Base-by-base conservation (phyloP, 257 asterid genomes). In the Ilex aquifolium region DNA sequence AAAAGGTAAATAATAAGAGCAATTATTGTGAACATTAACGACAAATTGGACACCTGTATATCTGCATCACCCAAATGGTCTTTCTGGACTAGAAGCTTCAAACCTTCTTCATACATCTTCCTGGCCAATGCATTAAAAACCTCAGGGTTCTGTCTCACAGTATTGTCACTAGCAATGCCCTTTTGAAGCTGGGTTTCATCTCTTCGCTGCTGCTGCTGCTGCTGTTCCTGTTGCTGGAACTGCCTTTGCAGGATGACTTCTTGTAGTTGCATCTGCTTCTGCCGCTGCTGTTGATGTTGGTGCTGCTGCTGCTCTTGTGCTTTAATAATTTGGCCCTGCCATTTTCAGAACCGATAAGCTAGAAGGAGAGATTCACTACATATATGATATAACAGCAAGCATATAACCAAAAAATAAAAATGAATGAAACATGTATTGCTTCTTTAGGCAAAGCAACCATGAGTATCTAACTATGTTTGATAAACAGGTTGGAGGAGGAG, bases 241-340 rank as follows among this genome's bases (percentile, higher is more conserved):
- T 42, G 65, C 39, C 57, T 57, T 57, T 69, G 79, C 65, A 64
- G 61, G 6, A 59, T 10, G 44, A 60, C 42, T 36, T 36, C 42
- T 36, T 36, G 52, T 57, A 59, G 73, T 49, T 68, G 69, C 40
- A 67, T 16, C 57, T 67, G 77, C 49, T 67, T 65, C 69, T 56
- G 17, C 66, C 57, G 61, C 59, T 62, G 69, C 59, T 56, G 65
- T 21, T 59, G 42, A 5, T 36, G 42, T 7, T 31, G 63, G 17
- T 15, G 61, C 12, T 59, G 42, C 42, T 36, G 42, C 42, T 7
- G 72, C 68, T 69, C 72, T 40, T 56, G 67, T 30, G 59, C 21
- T 52, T 56, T 69, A 21, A 13, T 46, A 16, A 59, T 17, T 29
- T 32, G 32, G 36, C 52, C 49, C 65, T 68, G 66, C 50, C 49